Percentiles rank a stretch among this genome's conserved stretches.
Conservation (phyloP, 768 basidiomycete genomes). For the Tylopilus cervinicoccineus region DNA sequence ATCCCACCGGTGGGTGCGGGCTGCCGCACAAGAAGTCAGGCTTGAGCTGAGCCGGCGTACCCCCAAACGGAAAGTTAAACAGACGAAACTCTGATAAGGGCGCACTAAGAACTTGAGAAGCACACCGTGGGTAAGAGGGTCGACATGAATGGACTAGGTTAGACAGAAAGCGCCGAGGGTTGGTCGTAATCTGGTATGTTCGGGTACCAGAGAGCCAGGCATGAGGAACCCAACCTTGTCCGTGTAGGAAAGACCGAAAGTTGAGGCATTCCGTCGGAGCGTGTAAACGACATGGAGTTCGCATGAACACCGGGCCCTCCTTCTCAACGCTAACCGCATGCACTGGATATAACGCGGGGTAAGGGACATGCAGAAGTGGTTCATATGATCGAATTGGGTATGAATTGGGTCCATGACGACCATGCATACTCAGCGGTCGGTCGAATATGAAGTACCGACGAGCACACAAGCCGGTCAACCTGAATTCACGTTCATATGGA, state of each 20-base stretch:
- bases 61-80: constrained; percentile 11
- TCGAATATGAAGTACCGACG: background rate
- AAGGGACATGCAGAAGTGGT: too few relatives aligned
- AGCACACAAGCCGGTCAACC: background rate
- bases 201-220: constrained; percentile 1
- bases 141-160: background rate
- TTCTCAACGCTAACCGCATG: constrained; percentile 3
- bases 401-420: background rate
- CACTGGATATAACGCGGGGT: background rate
- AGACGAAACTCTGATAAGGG: constrained; percentile 9
- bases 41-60: background rate
- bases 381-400: background rate
- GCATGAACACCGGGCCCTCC: background rate
- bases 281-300: background rate
- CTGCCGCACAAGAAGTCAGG: constrained; percentile 4
- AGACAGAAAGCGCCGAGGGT: background rate
- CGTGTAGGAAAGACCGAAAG: background rate
- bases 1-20: constrained; percentile 3
- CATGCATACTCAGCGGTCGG: background rate
- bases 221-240: constrained; percentile 16
- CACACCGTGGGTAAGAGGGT: constrained; percentile 10
- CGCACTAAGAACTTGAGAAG: constrained; percentile 11
- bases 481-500: too few relatives aligned
- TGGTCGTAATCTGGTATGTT: constrained; percentile 5
- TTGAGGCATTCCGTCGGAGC: background rate